phyloP scores from a whole-genome alignment of 169 alveolate species.

The Plasmodium sp. region DNA sequence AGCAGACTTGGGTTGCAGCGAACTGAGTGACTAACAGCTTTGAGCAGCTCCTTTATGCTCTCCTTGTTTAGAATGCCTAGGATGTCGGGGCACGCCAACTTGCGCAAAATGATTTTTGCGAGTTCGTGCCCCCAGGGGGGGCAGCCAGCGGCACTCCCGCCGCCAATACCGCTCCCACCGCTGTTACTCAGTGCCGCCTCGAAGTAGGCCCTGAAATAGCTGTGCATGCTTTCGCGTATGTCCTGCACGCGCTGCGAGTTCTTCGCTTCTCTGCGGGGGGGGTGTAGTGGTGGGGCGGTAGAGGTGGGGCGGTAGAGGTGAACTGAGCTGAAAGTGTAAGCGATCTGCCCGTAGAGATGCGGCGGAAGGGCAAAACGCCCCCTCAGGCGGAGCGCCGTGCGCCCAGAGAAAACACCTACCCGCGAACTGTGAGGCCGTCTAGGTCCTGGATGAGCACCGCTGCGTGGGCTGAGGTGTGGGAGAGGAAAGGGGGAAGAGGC shows the following conservation, averaged over 20 bases:
- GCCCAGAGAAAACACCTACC: not conserved
- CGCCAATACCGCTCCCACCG: not conserved
- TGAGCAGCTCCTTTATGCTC: conserved; percentile 47
- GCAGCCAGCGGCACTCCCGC: not conserved
- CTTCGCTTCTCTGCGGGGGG: conserved; percentile 1
- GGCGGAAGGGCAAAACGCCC: not conserved
- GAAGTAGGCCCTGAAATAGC: conserved; percentile 44
- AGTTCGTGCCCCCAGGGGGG: not conserved
- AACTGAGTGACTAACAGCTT: conserved; percentile 28
- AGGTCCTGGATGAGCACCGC: conserved; percentile 1
- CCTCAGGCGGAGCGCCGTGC: not conserved
- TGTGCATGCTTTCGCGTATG: conserved; percentile 14
- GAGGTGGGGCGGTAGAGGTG: too few relatives aligned
- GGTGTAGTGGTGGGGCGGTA: not conserved
- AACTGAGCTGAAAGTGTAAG: not conserved
- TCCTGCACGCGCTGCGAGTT: not conserved
- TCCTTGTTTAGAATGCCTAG: conserved; percentile 32
- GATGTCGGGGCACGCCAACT: conserved; percentile 2
- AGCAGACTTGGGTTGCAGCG: conserved; percentile 11
- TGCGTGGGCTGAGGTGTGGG: not conserved
- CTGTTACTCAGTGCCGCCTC: not conserved
- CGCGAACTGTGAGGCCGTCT: not conserved
- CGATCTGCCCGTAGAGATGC: not conserved
- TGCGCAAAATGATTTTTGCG: conserved; percentile 25
- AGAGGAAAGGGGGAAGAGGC: not conserved